Evolutionary conservation across 768 basidiomycete genomes (phyloP).

Genomic region (Chlorophyllum brunneum): DNA sequence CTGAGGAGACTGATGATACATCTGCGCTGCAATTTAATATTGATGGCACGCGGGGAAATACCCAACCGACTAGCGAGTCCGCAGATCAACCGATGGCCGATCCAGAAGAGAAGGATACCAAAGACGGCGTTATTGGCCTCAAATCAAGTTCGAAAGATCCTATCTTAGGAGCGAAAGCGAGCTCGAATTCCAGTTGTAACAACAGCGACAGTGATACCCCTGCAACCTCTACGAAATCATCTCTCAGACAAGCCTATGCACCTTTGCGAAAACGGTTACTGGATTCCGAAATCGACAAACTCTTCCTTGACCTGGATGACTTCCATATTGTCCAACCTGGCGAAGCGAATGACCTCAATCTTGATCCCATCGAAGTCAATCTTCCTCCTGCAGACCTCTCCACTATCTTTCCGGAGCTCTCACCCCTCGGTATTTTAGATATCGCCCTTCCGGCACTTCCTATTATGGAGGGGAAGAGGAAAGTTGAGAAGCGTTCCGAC

Average conservation of each 20-base stretch:
- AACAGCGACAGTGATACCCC: constrained; percentile 31
- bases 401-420: constrained; percentile 83
- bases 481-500: constrained; percentile 55
- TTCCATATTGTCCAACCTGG: constrained; percentile 23
- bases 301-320: constrained; percentile 46
- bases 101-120: constrained; percentile 5
- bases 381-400: constrained; percentile 45
- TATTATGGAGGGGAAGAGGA: constrained; percentile 38
- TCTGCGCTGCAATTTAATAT: constrained; percentile 25
- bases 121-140: constrained; percentile 31
- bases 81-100: constrained; percentile 1
- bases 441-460: constrained; percentile 29
- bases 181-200: constrained; percentile 31
- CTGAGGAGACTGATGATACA: constrained; percentile 55
- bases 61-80: neutral
- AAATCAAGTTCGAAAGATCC: constrained; percentile 59
- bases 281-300: constrained; percentile 52
- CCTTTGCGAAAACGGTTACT: constrained; percentile 61
- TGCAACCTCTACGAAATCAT: constrained; percentile 31
- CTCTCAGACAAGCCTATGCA: constrained; percentile 45
- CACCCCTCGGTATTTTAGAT: constrained; percentile 54
- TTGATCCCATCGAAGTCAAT: constrained; percentile 22
- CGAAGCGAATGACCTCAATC: constrained; percentile 17
- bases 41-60: neutral
- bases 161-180: constrained; percentile 39